Evolutionary conservation across 805 yeast species (phyloP).

Genomic region (Myxozyma neglecta): DNA sequence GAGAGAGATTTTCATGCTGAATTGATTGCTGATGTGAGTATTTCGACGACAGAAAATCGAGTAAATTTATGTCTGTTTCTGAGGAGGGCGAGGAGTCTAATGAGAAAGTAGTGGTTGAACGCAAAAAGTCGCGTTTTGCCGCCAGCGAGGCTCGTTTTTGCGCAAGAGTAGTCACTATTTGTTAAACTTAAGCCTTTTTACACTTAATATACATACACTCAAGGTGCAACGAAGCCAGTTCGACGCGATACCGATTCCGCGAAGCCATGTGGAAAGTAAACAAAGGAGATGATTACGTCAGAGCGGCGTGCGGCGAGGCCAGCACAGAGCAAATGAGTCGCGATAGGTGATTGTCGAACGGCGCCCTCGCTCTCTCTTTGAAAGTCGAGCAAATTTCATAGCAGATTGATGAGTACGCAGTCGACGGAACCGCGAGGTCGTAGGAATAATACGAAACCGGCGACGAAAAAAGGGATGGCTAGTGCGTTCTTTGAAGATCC

Average conservation of each 20-base stretch:
- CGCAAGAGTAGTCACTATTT: not conserved
- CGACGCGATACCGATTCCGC: conserved; percentile 2
- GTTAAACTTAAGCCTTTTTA: too few relatives aligned
- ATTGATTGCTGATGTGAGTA: conserved; percentile 11
- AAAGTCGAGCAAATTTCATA: too few relatives aligned
- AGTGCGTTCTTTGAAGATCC: conserved; percentile 1
- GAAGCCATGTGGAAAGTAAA: not conserved
- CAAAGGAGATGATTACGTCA: not conserved
- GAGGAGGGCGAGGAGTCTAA: not conserved
- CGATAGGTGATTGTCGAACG: not conserved
- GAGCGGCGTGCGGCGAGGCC: not conserved
- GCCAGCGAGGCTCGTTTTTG: conserved; percentile 4
- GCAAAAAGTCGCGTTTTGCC: not conserved
- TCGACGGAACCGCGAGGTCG: not conserved
- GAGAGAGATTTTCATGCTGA: conserved; percentile 17
- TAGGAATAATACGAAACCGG: not conserved
- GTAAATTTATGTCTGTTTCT: not conserved
- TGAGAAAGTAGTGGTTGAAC: not conserved
- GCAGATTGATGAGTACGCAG: not conserved
- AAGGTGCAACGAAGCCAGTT: not conserved
- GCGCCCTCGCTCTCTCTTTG: too few relatives aligned
- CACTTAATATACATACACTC: not conserved
- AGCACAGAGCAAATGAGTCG: not conserved
- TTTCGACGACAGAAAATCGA: conserved; percentile 16
- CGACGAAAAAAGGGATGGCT: not conserved